These are phyloP conservation scores for Mucor mucedo DNA, from an alignment of 371 early-diverging fungal species.

Conservation along the genomic window DNA sequence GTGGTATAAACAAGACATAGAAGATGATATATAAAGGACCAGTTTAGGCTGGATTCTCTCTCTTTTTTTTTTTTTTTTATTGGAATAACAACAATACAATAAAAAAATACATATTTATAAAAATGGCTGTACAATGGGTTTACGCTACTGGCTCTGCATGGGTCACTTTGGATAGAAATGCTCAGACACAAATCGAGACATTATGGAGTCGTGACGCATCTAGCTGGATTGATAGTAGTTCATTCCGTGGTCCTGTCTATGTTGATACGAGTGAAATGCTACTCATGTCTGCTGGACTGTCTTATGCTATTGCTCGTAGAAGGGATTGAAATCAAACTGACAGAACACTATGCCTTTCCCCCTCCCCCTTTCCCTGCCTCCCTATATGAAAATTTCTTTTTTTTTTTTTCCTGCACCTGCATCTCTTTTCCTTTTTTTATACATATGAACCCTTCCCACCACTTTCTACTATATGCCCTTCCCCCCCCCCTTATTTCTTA, in stretches of 20 bases:
- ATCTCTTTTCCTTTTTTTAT: too few relatives aligned
- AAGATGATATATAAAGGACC: too few relatives aligned
- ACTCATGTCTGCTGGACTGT: constrained; percentile 7
- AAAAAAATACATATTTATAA: neutral
- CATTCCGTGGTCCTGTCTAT: constrained; percentile 21
- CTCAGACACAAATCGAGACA: constrained; percentile 18
- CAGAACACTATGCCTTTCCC: neutral
- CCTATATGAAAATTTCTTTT: too few relatives aligned
- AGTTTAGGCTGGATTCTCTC: too few relatives aligned
- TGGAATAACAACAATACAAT: neutral
- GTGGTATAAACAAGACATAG: too few relatives aligned
- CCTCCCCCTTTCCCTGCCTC: too few relatives aligned
- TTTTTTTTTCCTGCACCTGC: too few relatives aligned
- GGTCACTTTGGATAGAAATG: constrained; percentile 19
- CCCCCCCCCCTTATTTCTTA: too few relatives aligned
- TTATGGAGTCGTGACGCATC: constrained; percentile 23
- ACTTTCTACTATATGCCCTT: too few relatives aligned
- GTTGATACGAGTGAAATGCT: constrained; percentile 26
- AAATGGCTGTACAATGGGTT: constrained; percentile 28
- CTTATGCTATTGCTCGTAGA: constrained; percentile 24
- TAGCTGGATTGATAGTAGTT: constrained; percentile 17
- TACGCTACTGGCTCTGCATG: constrained; percentile 26
- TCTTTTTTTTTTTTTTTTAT: neutral
- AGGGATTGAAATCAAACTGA: constrained; percentile 9
- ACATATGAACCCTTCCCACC: too few relatives aligned